Evolutionary conservation across 2,329 filamentous ascomycete genomes (phyloP).

Genomic region (Sporothrix phasma): DNA sequence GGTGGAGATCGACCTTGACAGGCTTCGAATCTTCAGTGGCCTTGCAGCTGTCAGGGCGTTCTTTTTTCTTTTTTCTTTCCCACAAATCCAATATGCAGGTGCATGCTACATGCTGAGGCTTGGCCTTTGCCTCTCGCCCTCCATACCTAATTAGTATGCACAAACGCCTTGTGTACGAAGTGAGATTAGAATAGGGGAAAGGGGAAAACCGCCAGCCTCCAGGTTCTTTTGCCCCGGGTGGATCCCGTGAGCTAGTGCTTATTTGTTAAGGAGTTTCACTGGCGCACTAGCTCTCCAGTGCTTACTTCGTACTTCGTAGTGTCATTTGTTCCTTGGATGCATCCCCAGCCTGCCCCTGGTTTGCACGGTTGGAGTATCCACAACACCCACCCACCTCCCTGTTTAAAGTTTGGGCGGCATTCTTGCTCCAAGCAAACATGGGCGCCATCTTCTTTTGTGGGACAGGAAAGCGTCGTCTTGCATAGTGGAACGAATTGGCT

Average conservation of each 20-base stretch:
- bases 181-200: background rate
- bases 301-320: background rate
- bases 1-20: background rate
- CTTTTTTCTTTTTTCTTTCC: background rate
- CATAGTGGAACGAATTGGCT: background rate
- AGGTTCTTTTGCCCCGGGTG: background rate
- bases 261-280: too few relatives aligned
- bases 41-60: background rate
- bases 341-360: conserved; percentile 1
- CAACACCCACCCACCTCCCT: background rate
- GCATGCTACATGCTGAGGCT: background rate
- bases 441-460: background rate
- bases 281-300: too few relatives aligned
- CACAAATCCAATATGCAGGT: background rate
- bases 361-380: background rate
- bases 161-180: background rate
- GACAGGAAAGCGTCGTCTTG: background rate
- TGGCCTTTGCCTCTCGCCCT: background rate
- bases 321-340: background rate
- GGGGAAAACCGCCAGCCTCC: background rate
- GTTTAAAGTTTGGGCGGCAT: conserved; percentile 7
- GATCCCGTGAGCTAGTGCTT: background rate
- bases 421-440: background rate
- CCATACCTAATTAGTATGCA: background rate
- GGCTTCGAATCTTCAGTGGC: conserved; percentile 5